Evolutionary conservation across 768 basidiomycete species (phyloP), one percentile per base, ranked within the genome.

Genomic region (Russula griseocarnosa): DNA sequence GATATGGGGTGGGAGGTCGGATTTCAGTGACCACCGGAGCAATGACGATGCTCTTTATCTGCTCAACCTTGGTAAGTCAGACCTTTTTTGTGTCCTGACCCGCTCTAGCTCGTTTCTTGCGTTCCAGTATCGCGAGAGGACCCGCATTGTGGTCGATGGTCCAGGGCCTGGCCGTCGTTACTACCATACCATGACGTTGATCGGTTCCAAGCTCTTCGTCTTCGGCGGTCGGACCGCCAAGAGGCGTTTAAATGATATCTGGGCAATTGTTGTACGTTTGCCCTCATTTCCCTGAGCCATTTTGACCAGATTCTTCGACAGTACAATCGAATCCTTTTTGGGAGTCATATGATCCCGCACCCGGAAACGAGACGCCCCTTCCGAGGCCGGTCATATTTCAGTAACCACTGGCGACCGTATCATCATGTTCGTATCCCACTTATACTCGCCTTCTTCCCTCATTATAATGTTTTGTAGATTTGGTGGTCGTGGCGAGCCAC

Each of bases 201-300:
- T 83, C 51, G 92, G 88, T 47, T 90, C 90, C 66, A 89, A 85
- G 74, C 97, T 99, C 77, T 91, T 91, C 73, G 83, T 98, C 32
- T 98, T 97, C 70, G 97, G 96, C 63, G 97, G 97, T n/a, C 95
- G 98, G 74, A 91, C 92, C 11, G 92, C 95, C 67, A 93, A 93
- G 40, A 84, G 88, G 70, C 97, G 97, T 74, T 79, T 97, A 74
- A 92, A 94, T 70, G 97, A 98, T 74, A 74, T 99, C 24, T 96
- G 94, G 93, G 83, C 86, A 94, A 92, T 72, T 91, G 94, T 62
- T 76, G 97, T 96, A 76, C 78, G 92, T 74, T 16, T 32, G 1
- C 32, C 40, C 58, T 60, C 63, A 3, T 40, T 36, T 30, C 53
- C n/a, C 46, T 63, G 36, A 61, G 38, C 65, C 49, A 30, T 38